A percentile compares a stretch with the other conserved stretches of the same genome.
Evolutionary conservation across 306 rosid species (phyloP).

Genomic region (Gastrolobium bilobum): DNA sequence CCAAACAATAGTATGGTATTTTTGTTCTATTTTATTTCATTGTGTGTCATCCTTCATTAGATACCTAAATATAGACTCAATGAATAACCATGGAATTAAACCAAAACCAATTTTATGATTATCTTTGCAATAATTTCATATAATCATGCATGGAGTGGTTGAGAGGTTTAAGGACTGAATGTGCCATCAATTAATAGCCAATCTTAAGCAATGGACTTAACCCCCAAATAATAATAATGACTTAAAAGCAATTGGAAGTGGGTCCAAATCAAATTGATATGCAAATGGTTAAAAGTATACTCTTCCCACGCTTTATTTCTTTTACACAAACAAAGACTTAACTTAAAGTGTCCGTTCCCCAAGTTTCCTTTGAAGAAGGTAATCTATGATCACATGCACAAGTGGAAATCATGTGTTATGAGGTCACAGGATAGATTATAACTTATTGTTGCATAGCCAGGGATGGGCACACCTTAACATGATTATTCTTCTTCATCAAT

Average conservation of each 20-base stretch:
- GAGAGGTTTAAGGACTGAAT: constrained; percentile 28
- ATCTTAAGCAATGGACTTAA: constrained; percentile 38
- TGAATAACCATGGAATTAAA: too few relatives aligned
- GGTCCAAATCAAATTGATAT: constrained; percentile 29
- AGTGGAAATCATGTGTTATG: background rate
- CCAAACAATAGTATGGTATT: too few relatives aligned
- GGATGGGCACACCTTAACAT: background rate
- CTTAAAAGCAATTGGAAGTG: constrained; percentile 41
- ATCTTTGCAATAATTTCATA: background rate
- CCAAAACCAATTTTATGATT: background rate
- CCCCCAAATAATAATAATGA: background rate
- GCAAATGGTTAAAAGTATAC: constrained; percentile 12
- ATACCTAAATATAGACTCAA: too few relatives aligned
- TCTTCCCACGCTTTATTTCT: background rate
- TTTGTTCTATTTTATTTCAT: too few relatives aligned
- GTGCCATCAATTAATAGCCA: background rate
- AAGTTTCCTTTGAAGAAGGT: constrained; percentile 28
- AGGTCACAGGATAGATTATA: background rate
- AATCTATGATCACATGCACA: constrained; percentile 5
- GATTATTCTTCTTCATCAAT: constrained; percentile 21
- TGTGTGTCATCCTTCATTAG: too few relatives aligned
- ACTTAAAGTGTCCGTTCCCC: constrained; percentile 27
- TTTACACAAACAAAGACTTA: constrained; percentile 3
- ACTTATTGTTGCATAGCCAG: background rate
- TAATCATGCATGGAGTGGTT: background rate